Conservation (phyloP, 1,284 basidiomycete species). For the Vanrija sp. region DNA sequence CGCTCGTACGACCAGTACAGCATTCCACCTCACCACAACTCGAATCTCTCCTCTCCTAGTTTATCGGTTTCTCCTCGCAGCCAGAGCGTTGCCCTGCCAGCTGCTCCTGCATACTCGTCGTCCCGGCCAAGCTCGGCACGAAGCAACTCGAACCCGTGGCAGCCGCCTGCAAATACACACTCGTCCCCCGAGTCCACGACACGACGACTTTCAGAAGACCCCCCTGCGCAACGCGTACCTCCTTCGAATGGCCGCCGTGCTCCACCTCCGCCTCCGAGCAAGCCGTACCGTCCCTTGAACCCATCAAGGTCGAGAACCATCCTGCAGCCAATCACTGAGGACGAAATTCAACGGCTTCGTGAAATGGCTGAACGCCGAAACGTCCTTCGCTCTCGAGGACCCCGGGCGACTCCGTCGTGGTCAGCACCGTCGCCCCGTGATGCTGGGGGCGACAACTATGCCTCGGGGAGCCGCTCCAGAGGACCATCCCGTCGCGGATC, state of each 20-base stretch:
- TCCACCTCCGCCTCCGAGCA: background rate
- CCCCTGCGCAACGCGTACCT: constrained; percentile 3
- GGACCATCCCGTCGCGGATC: constrained; percentile 12
- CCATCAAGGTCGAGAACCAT: constrained; percentile 16
- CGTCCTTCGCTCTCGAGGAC: constrained; percentile 25
- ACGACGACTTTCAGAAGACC: constrained; percentile 20
- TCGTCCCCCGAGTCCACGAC: constrained; percentile 21
- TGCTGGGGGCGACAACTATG: background rate
- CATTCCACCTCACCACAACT: constrained; percentile 11
- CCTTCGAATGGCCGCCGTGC: background rate
- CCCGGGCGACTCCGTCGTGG: constrained; percentile 32
- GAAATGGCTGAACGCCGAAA: constrained; percentile 27
- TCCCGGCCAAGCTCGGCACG: constrained; percentile 33
- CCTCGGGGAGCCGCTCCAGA: background rate
- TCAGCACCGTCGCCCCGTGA: constrained; percentile 30
- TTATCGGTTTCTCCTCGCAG: constrained; percentile 39
- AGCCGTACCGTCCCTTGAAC: constrained; percentile 31
- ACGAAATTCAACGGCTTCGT: constrained; percentile 30
- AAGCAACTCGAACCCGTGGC: constrained; percentile 10
- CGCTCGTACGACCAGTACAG: constrained; percentile 3
- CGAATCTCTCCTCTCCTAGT: constrained; percentile 35
- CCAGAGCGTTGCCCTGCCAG: constrained; percentile 20
- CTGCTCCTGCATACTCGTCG: constrained; percentile 4
- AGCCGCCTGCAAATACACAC: background rate
- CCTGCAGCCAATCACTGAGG: constrained; percentile 24